Conservation (phyloP, 2,329 filamentous ascomycete genomes). For the Monascus ruber region DNA sequence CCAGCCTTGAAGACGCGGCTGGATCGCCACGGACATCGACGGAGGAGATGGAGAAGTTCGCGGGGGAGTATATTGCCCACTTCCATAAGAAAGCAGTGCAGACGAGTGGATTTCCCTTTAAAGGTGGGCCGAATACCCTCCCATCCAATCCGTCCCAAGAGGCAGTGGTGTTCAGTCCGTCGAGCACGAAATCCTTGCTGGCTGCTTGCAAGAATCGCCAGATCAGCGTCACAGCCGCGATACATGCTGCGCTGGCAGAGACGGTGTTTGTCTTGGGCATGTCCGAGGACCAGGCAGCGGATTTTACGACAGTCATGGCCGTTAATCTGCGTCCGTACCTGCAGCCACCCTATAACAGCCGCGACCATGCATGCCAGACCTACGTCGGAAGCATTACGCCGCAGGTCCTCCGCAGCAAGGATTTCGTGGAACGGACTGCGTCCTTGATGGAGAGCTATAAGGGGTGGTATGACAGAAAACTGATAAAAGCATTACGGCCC, state of each 20-base stretch:
- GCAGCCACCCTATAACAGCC: slow-evolving; percentile 4
- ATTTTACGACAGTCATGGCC: slow-evolving; percentile 6
- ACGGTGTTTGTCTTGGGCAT: slow-evolving; percentile 3
- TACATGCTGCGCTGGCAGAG: slow-evolving; percentile 5
- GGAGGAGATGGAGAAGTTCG: slow-evolving; percentile 1
- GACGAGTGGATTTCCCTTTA: slow-evolving; percentile 4
- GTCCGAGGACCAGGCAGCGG: neutral
- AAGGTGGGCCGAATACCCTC: slow-evolving; percentile 3
- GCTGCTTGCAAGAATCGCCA: slow-evolving; percentile 5
- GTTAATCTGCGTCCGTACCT: slow-evolving; percentile 7
- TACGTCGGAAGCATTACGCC: slow-evolving; percentile 6
- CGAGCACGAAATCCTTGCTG: slow-evolving; percentile 3
- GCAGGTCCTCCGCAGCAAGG: slow-evolving; percentile 1
- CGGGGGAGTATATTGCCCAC: slow-evolving; percentile 1
- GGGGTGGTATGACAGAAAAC: slow-evolving; percentile 4
- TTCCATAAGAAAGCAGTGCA: slow-evolving; percentile 3
- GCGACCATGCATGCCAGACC: slow-evolving; percentile 4
- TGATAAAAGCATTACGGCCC: slow-evolving; percentile 2
- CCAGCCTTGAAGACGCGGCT: slow-evolving; percentile 6
- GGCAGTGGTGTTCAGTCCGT: slow-evolving; percentile 1
- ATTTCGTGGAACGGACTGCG: slow-evolving; percentile 2
- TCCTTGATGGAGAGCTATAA: slow-evolving; percentile 3
- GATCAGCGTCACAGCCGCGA: slow-evolving; percentile 6
- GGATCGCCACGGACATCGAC: slow-evolving; percentile 2
- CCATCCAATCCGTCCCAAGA: slow-evolving; percentile 1